Base-by-base conservation (phyloP, 331 rosid species). In the Malus hybrid region DNA sequence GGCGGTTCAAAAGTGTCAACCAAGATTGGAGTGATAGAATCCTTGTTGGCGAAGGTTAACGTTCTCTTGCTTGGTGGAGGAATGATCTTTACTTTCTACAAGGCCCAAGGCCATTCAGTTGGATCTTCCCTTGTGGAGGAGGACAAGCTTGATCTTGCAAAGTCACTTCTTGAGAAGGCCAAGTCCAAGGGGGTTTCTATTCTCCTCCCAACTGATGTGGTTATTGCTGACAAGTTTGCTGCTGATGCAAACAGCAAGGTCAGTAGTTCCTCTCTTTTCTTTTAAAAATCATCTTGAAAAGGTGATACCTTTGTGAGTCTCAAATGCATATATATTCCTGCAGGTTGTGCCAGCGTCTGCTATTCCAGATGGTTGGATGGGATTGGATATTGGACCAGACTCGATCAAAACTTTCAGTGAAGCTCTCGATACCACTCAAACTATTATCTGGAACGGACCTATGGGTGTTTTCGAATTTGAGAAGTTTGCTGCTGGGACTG, bases 331-430 rank as follows among this genome's bases (percentile, higher is more conserved):
- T 61, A 67, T 63, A 5, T 86, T 32, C 52, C 61, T 79, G 73
- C 86, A 91, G 99, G 31, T 56, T 84, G 99, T 94, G 68, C 88
- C 95, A 46, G 96, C 97, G 7, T 81, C 96, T 31, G 78, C 81
- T 76, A 94, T 94, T 44, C 96, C 96, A 3, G 99, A 91, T 44
- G 95, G 93, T 13, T 94, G 99, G 98, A 90, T 94, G 98, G 98
- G 98, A 24, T 91, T 94, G 88, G 97, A 92, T 83, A 86, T 94
- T 63, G 99, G 99, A 19, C 96, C 97, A 16, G 97, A 94, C 73
- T 87, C 97, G 60, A 87, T 94, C 76, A 88, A 88, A 74, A 76
- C 91, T 75, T 94, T 94, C 81, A 84, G 46, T 55, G 86, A 84
- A 76, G 86, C 87, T 75, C 82, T 94, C 87, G 99, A 92, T 20